Conservation (phyloP, 2,329 filamentous ascomycete species). For the Aspergillus oerlinghausenensis region DNA sequence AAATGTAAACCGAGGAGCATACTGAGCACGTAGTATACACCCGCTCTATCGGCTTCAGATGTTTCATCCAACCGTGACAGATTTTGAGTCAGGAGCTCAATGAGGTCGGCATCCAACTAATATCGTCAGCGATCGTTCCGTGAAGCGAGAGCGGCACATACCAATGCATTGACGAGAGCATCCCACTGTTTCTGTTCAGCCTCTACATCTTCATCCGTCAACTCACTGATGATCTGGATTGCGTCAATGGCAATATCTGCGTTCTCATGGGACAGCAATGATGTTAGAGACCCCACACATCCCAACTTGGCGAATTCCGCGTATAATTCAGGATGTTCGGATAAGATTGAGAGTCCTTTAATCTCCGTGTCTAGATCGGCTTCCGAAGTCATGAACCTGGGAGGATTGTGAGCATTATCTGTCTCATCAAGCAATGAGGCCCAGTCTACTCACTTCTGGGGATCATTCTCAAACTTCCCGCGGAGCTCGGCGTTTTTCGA, state of each 20-base stretch:
- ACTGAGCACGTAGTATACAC: slow-evolving; percentile 78
- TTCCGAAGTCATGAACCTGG: slow-evolving; percentile 70
- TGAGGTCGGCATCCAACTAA: slow-evolving; percentile 40
- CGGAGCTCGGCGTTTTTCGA: slow-evolving; percentile 85
- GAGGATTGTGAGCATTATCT: slow-evolving; percentile 14
- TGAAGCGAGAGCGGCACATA: slow-evolving; percentile 17
- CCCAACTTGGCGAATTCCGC: slow-evolving; percentile 72
- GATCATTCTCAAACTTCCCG: slow-evolving; percentile 75
- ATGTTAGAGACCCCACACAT: slow-evolving; percentile 68
- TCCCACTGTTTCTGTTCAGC: slow-evolving; percentile 79
- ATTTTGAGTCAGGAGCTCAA: slow-evolving; percentile 47
- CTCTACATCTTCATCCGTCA: slow-evolving; percentile 88
- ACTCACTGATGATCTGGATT: slow-evolving; percentile 81
- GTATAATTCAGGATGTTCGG: slow-evolving; percentile 82
- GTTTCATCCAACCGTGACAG: slow-evolving; percentile 73
- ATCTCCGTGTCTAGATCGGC: slow-evolving; percentile 86
- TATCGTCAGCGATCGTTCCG: slow-evolving; percentile 12
- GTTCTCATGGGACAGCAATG: slow-evolving; percentile 87
- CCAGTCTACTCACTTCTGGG: slow-evolving; percentile 56
- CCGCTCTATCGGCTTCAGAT: slow-evolving; percentile 68
- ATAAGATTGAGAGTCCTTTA: slow-evolving; percentile 78
- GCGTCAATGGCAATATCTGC: slow-evolving; percentile 92
- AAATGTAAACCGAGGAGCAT: slow-evolving; percentile 6
- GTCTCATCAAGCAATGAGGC: background rate
- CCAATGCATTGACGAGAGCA: slow-evolving; percentile 61